phyloP scores from a whole-genome alignment of 768 basidiomycete species.

The Gloeopeniophorella convolvens region DNA sequence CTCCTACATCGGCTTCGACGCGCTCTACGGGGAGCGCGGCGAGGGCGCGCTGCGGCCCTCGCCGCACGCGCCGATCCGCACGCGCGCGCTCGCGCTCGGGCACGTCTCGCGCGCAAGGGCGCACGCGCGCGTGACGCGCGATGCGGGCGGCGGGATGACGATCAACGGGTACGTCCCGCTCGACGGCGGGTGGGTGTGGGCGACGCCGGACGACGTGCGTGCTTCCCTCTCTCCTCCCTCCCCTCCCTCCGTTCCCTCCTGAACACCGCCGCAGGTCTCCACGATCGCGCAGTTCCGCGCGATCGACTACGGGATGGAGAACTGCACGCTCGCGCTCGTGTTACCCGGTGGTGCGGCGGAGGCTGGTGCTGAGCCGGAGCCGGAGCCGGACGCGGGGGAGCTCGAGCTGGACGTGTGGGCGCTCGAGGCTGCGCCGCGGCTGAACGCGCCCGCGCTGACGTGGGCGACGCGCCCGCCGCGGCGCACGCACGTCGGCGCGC shows the following conservation, averaged over 20 bases:
- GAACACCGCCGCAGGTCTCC: background rate
- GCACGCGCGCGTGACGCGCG: background rate
- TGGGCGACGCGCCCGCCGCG: conserved; percentile 1
- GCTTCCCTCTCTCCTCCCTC: background rate
- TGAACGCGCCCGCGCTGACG: background rate
- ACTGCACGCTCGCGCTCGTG: background rate
- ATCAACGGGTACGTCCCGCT: conserved; percentile 4
- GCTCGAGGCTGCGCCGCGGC: background rate
- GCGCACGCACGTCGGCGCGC: background rate
- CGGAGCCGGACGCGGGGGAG: background rate
- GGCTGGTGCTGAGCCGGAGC: background rate
- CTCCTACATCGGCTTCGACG: conserved; percentile 2
- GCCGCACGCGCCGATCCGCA: conserved; percentile 2
- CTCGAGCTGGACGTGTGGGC: background rate
- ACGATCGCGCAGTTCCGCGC: conserved; percentile 9
- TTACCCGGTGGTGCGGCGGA: background rate
- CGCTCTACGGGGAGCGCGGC: background rate
- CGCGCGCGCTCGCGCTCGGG: background rate
- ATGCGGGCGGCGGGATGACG: background rate
- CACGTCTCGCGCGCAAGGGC: background rate
- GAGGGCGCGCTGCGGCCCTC: background rate
- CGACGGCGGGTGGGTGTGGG: background rate
- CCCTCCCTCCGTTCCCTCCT: background rate
- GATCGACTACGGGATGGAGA: conserved; percentile 12
- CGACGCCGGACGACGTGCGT: background rate